These are phyloP conservation scores for Beta lomatogona DNA, from an alignment of 179 eudicot species.

Conservation along the genomic window DNA sequence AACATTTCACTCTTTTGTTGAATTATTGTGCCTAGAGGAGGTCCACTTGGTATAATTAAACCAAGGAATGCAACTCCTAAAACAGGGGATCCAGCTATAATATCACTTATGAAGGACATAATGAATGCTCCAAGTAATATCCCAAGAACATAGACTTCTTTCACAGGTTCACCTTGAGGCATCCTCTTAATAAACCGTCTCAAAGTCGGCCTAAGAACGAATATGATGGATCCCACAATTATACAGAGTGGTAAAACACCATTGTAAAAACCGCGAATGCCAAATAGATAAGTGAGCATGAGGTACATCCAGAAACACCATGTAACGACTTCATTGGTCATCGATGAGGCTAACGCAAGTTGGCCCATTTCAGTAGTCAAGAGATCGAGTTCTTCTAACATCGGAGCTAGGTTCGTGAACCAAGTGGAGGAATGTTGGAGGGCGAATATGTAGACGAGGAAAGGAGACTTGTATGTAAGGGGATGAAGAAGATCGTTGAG, in stretches of 20 bases:
- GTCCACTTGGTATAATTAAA: slow-evolving; percentile 26
- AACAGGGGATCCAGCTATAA: slow-evolving; percentile 12
- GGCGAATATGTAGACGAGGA: background rate
- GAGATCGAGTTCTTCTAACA: slow-evolving; percentile 27
- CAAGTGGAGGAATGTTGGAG: slow-evolving; percentile 25
- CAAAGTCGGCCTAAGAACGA: slow-evolving; percentile 4
- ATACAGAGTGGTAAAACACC: background rate
- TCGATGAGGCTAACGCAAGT: slow-evolving; percentile 16
- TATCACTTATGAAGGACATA: slow-evolving; percentile 16
- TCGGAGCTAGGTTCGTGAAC: slow-evolving; percentile 17
- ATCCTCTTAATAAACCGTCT: slow-evolving; percentile 3
- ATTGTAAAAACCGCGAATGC: background rate
- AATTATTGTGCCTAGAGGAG: slow-evolving; percentile 29
- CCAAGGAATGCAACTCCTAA: slow-evolving; percentile 25
- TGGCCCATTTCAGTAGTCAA: slow-evolving; percentile 28
- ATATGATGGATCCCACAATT: background rate
- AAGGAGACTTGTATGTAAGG: background rate
- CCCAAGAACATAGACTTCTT: slow-evolving; percentile 8
- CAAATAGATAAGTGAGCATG: background rate
- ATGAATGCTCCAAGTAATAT: slow-evolving; percentile 17
- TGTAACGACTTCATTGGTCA: slow-evolving; percentile 13
- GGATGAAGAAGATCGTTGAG: background rate
- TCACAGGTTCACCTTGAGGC: slow-evolving; percentile 21
- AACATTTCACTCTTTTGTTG: slow-evolving; percentile 13
- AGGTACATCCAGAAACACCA: slow-evolving; percentile 15